A percentile compares a stretch with the other conserved stretches of the same genome.
Evolutionary conservation across 208 protist genomes (phyloP).

Genomic region (Tritrichomonas foetus): DNA sequence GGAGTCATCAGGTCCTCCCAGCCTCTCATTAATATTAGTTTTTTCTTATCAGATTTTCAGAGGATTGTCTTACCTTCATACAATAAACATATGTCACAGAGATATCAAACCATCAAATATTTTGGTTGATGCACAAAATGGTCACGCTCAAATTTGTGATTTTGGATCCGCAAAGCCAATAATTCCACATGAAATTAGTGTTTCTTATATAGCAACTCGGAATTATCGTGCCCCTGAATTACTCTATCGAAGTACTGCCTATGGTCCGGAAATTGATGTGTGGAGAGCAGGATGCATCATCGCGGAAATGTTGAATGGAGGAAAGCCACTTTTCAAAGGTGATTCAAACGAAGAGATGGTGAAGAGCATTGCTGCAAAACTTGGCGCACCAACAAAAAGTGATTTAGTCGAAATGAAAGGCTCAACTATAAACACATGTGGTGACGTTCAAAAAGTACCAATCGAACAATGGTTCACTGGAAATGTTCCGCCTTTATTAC

Average conservation of each 20-base stretch:
- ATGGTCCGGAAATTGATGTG: neutral
- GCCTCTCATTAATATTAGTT: neutral
- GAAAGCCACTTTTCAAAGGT: neutral
- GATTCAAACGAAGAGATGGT: neutral
- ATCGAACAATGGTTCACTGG: neutral
- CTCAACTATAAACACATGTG: neutral
- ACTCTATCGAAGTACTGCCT: neutral
- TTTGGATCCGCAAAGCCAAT: constrained; percentile 23
- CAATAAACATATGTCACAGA: neutral
- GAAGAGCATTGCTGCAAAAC: neutral
- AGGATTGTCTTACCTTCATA: neutral
- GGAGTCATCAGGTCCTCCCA: neutral
- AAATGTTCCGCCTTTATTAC: neutral
- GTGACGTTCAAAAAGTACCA: too few species aligned
- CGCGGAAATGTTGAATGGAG: neutral
- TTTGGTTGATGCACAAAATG: neutral
- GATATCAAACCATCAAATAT: constrained; percentile 31
- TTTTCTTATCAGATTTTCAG: constrained; percentile 9
- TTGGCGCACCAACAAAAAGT: neutral
- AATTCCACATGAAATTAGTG: neutral
- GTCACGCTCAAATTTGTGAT: neutral
- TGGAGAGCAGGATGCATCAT: constrained; percentile 19
- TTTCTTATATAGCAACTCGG: constrained; percentile 8
- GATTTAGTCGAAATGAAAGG: neutral
- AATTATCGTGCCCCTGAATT: neutral